phyloP scores from a whole-genome alignment of 352 stramenopile species.

The Pythium graminicola region DNA sequence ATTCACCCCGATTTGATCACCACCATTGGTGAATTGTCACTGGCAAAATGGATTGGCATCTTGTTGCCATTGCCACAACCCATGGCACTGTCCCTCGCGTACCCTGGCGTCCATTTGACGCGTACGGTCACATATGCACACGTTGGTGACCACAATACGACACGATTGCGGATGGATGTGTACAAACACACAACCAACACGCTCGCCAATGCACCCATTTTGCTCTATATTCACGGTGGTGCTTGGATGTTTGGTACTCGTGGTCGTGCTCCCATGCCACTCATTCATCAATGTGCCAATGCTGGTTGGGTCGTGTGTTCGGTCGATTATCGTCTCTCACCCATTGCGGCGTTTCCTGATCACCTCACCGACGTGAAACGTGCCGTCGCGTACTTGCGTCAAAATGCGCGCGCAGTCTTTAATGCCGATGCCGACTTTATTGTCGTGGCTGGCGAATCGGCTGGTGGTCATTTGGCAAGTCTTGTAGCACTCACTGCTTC shows the following conservation, averaged over 20 bases:
- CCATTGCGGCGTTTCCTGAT: constrained; percentile 55
- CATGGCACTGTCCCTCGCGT: constrained; percentile 41
- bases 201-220: constrained; percentile 50
- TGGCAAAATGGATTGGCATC: constrained; percentile 48
- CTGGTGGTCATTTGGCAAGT: constrained; percentile 60
- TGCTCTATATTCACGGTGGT: constrained; percentile 78
- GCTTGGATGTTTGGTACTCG: constrained; percentile 62
- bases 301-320: constrained; percentile 65
- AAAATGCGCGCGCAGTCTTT: constrained; percentile 35
- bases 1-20: constrained; percentile 26
- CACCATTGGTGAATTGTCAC: constrained; percentile 40
- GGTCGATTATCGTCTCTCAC: constrained; percentile 71
- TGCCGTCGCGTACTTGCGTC: constrained; percentile 58
- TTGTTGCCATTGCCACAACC: constrained; percentile 52
- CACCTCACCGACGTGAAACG: constrained; percentile 69
- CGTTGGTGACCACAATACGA: constrained; percentile 58
- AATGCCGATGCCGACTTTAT: constrained; percentile 60
- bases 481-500: constrained; percentile 56
- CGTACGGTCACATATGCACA: constrained; percentile 58
- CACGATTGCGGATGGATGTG: constrained; percentile 59
- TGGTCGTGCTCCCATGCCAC: constrained; percentile 34
- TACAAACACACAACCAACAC: constrained; percentile 47
- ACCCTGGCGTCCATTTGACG: constrained; percentile 41
- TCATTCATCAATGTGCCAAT: constrained; percentile 55
- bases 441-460: constrained; percentile 62